Percentiles rank a stretch among this genome's conserved stretches.
Evolutionary conservation across 768 basidiomycete species (phyloP).

Genomic region (Psilocybe tampanensis): DNA sequence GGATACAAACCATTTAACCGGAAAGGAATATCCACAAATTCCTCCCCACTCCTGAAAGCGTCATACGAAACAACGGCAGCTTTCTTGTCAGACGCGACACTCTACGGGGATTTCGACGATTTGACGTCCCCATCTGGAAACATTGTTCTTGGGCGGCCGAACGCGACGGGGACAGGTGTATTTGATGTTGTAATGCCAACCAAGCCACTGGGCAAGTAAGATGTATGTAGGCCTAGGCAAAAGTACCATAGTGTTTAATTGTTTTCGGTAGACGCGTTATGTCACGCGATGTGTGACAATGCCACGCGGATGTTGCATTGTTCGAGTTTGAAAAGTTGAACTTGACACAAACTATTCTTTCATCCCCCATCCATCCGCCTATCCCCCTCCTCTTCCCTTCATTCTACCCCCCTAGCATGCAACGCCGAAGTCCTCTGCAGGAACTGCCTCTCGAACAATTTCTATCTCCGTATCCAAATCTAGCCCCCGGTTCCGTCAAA

Average conservation of each 20-base stretch:
- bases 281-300: slow-evolving; percentile 38
- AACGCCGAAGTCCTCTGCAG: slow-evolving; percentile 55
- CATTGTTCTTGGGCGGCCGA: slow-evolving; percentile 89
- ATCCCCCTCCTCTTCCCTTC: slow-evolving; percentile 10
- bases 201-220: slow-evolving; percentile 16
- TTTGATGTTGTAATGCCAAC: slow-evolving; percentile 83
- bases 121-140: slow-evolving; percentile 87
- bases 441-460: slow-evolving; percentile 65
- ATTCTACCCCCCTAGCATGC: slow-evolving; percentile 26
- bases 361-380: slow-evolving; percentile 5
- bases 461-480: slow-evolving; percentile 36
- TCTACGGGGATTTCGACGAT: slow-evolving; percentile 95
- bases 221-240: slow-evolving; percentile 13
- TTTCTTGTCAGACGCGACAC: slow-evolving; percentile 92
- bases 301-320: slow-evolving; percentile 27
- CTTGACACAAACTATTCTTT: slow-evolving; percentile 14
- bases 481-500: slow-evolving; percentile 25
- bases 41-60: slow-evolving; percentile 96
- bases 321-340: slow-evolving; percentile 23
- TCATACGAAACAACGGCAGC: slow-evolving; percentile 96
- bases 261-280: slow-evolving; percentile 29
- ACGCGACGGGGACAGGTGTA: slow-evolving; percentile 89
- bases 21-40: slow-evolving; percentile 88
- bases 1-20: slow-evolving; percentile 99
- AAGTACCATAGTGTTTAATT: slow-evolving; percentile 22